A percentile compares a stretch with the other conserved stretches of the same genome.
Evolutionary conservation across 805 yeast genomes (phyloP).

Genomic region (Ogataea minuta): DNA sequence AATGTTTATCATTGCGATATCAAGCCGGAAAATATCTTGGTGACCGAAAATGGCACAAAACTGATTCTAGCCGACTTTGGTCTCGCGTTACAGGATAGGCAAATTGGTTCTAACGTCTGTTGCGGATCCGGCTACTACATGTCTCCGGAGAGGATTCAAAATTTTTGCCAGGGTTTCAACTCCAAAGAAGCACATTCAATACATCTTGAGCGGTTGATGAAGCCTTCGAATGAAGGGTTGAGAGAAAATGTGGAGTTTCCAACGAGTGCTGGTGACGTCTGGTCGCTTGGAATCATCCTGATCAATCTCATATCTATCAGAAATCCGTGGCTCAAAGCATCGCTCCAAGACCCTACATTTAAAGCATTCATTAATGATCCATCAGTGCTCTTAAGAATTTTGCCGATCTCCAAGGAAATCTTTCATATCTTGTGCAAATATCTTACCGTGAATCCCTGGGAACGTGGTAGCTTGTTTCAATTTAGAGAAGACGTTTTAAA

Average conservation of each 20-base stretch:
- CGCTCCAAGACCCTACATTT: conserved; percentile 63
- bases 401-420: conserved; percentile 70
- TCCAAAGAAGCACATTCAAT: conserved; percentile 33
- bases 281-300: conserved; percentile 82
- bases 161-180: conserved; percentile 39
- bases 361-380: conserved; percentile 57
- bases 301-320: conserved; percentile 79
- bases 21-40: conserved; percentile 90
- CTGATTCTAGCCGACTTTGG: conserved; percentile 86
- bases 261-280: conserved; percentile 75
- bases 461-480: conserved; percentile 40
- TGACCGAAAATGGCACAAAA: conserved; percentile 53
- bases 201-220: conserved; percentile 29
- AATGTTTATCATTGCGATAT: conserved; percentile 92
- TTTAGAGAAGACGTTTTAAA: conserved; percentile 39
- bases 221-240: conserved; percentile 21
- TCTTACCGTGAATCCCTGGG: conserved; percentile 47
- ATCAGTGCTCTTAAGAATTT: conserved; percentile 55
- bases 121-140: conserved; percentile 88
- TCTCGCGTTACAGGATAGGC: conserved; percentile 62
- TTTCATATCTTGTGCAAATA: conserved; percentile 47
- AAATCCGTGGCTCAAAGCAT: conserved; percentile 89
- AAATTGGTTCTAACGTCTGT: conserved; percentile 66
- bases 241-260: conserved; percentile 46
- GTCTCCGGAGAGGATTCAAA: conserved; percentile 77